A percentile compares a stretch with the other conserved stretches of the same genome.
phyloP scores from a whole-genome alignment of 345 rosid species.

The Hibiscus trionum region DNA sequence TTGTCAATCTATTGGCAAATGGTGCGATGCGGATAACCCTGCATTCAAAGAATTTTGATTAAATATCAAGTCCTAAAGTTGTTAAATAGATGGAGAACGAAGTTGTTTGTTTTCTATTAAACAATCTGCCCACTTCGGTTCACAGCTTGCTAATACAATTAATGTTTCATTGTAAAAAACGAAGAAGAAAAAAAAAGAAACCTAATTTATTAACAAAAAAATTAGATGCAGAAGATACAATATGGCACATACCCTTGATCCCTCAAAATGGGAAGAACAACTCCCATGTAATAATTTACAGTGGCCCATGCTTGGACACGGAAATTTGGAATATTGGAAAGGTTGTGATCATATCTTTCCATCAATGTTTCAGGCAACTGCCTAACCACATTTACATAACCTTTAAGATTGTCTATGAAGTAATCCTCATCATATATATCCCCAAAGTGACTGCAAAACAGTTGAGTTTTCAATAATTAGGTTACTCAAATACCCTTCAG shows the following conservation, averaged over 20 bases:
- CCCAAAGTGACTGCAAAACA: conserved; percentile 55
- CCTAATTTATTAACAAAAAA: not conserved
- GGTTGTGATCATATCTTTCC: conserved; percentile 48
- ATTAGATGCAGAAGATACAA: not conserved
- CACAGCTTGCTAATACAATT: not conserved
- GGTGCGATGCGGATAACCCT: conserved; percentile 87
- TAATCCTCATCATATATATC: conserved; percentile 82
- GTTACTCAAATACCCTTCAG: conserved; percentile 4
- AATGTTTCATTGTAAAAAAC: not conserved
- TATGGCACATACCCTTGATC: conserved; percentile 54
- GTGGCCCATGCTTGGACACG: conserved; percentile 83
- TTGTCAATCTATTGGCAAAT: conserved; percentile 93
- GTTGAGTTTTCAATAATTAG: conserved; percentile 8
- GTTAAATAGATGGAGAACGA: not conserved
- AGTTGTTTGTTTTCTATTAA: not conserved
- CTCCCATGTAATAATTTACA: conserved; percentile 48
- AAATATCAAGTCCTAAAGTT: not conserved
- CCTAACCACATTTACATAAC: conserved; percentile 62
- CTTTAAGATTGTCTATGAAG: conserved; percentile 61
- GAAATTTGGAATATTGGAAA: conserved; percentile 51
- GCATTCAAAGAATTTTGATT: conserved; percentile 20
- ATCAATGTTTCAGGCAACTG: conserved; percentile 61
- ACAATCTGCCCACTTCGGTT: not conserved
- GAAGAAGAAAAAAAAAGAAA: not conserved
- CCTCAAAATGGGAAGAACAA: conserved; percentile 59